Percentiles rank a stretch among this genome's conserved stretches.
Conservation (phyloP, 2,329 filamentous ascomycete species). For the Teratosphaeria gauchensis region DNA sequence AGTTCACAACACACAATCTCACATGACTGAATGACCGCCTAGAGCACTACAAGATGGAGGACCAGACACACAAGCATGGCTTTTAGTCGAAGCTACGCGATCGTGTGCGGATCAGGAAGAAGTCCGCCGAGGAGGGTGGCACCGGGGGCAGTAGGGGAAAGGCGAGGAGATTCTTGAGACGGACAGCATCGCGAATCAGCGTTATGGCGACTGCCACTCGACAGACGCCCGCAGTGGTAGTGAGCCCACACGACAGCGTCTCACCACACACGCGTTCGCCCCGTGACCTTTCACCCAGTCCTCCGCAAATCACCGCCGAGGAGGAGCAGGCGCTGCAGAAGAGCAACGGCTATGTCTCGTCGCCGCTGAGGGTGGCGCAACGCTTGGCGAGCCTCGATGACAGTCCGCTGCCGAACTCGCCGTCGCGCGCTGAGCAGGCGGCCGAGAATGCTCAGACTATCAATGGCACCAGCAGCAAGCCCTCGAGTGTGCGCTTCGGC, state of each 20-base stretch:
- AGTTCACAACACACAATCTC: background rate
- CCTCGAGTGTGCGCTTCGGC: conserved; percentile 5
- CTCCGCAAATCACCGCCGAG: background rate
- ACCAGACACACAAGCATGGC: background rate
- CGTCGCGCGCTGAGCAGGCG: background rate
- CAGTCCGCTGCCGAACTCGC: background rate
- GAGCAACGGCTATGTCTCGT: background rate
- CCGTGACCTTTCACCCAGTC: background rate
- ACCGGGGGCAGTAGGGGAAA: background rate
- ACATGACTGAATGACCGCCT: background rate
- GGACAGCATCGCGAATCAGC: background rate
- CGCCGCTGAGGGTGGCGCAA: background rate
- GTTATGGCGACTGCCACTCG: background rate
- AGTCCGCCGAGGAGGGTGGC: background rate
- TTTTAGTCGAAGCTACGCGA: background rate
- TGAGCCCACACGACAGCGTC: background rate
- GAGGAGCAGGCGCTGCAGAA: background rate
- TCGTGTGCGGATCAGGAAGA: background rate
- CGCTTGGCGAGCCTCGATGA: background rate
- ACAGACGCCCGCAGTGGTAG: background rate
- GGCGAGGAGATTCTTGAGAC: background rate
- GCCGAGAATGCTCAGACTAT: background rate
- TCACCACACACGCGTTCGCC: background rate
- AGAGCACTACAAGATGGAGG: background rate
- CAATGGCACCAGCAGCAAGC: background rate